Conservation (phyloP, 768 basidiomycete genomes). For the Kwoniella shandongensis region DNA sequence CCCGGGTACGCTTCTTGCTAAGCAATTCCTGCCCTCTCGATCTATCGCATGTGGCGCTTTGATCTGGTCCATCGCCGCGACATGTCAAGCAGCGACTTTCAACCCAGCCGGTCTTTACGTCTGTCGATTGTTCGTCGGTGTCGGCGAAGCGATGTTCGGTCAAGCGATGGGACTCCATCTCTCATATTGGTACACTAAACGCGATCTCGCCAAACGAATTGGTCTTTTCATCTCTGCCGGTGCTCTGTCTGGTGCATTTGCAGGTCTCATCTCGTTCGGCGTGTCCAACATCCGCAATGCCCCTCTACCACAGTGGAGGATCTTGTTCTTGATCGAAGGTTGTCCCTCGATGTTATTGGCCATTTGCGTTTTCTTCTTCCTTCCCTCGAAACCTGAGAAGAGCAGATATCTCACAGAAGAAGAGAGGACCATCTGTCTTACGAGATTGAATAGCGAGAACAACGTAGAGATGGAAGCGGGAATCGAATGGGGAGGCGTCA, state of each 20-base stretch:
- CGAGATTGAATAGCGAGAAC: slow-evolving; percentile 49
- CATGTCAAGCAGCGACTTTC: slow-evolving; percentile 49
- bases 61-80: slow-evolving; percentile 55
- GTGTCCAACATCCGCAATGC: slow-evolving; percentile 39
- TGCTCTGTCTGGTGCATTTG: slow-evolving; percentile 50
- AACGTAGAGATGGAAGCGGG: slow-evolving; percentile 36
- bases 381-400: slow-evolving; percentile 54
- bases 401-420: slow-evolving; percentile 53
- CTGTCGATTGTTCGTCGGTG: slow-evolving; percentile 53
- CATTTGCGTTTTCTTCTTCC: slow-evolving; percentile 54
- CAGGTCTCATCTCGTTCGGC: slow-evolving; percentile 49
- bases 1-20: slow-evolving; percentile 55
- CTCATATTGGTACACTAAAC: slow-evolving; percentile 51
- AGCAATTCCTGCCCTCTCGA: slow-evolving; percentile 49
- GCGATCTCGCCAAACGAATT: slow-evolving; percentile 54
- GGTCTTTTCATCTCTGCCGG: slow-evolving; percentile 55
- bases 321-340: slow-evolving; percentile 56
- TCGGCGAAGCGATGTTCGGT: slow-evolving; percentile 53
- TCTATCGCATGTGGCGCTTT: slow-evolving; percentile 54
- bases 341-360: slow-evolving; percentile 53
- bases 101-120: slow-evolving; percentile 53
- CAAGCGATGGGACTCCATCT: slow-evolving; percentile 51
- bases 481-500: slow-evolving; percentile 54
- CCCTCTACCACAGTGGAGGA: slow-evolving; percentile 42
- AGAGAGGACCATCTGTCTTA: slow-evolving; percentile 52